Base-by-base conservation (phyloP, 179 eudicot genomes). In the Patellifolia procumbens region DNA sequence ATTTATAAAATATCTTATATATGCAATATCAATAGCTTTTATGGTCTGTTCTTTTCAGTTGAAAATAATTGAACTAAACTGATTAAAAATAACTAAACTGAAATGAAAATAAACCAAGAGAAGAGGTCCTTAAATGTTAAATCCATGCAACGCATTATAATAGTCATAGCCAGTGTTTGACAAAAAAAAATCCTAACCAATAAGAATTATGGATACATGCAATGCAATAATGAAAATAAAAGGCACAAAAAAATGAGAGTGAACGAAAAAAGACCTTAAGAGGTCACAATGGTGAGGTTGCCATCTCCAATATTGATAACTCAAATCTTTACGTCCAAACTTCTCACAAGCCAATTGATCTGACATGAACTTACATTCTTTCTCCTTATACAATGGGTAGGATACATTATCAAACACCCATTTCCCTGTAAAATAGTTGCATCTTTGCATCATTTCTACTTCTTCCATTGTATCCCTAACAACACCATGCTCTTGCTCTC, bases 271-370 rank as follows among this genome's bases (percentile, higher is more conserved):
- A 5, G 1, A 90, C 97, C 97, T 93, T 35, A 94, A 94, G 68
- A 91, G 91, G 63, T 89, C 80, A 83, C 96, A 89, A 51, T 82
- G 81, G 74, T 85, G 76, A 71, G 93, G 96, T 79, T 91, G 93
- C 96, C 96, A 91, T 66, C 93, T 89, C 93, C 89, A 91, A 64
- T 73, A 61, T 65, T 89, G 93, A 83, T 84, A 91, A 7, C 55
- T 77, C 78, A 85, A 81, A 65, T 91, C 91, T 71, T 82, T 73
- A 59, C 96, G 85, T 39, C 96, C 96, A 81, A 53, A 86, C 74
- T 84, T 91, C 78, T 83, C 75, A 79, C 96, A 91, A 74, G 91
- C 82, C 73, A 86, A 77, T 17, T 85, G 89, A 74, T 89, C 89
- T 1, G 80, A 76, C 88, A 88, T 79, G 51, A 81, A 86, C 10